These are phyloP conservation scores for Barnettozyma sucrosica DNA, from an alignment of 805 yeast species.

Conservation along the genomic window DNA sequence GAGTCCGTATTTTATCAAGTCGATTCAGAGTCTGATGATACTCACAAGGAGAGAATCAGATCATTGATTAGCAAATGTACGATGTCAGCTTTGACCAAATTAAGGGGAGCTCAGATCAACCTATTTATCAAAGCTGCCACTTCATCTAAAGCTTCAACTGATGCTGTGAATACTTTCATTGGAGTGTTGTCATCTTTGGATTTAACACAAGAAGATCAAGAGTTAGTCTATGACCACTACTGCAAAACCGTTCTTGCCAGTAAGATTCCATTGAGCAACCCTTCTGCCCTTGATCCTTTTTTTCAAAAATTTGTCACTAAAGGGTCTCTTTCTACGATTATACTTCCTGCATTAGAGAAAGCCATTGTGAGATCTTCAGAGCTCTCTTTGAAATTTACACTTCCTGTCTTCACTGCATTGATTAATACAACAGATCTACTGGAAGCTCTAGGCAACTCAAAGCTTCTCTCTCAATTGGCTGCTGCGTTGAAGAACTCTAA, in stretches of 20 bases:
- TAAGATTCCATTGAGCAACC: slow-evolving; percentile 37
- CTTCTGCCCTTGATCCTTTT: slow-evolving; percentile 39
- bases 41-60: slow-evolving; percentile 37
- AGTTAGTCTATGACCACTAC: slow-evolving; percentile 24
- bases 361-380: slow-evolving; percentile 78
- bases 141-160: slow-evolving; percentile 26
- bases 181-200: slow-evolving; percentile 30
- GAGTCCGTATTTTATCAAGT: slow-evolving; percentile 15
- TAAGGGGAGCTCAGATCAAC: slow-evolving; percentile 20
- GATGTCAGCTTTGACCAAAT: slow-evolving; percentile 17
- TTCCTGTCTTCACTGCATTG: slow-evolving; percentile 37
- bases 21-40: slow-evolving; percentile 25
- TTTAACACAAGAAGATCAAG: slow-evolving; percentile 19
- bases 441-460: slow-evolving; percentile 35
- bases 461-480: slow-evolving; percentile 45
- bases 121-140: slow-evolving; percentile 11
- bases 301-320: slow-evolving; percentile 37
- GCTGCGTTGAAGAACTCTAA: slow-evolving; percentile 66
- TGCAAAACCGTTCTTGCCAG: slow-evolving; percentile 39
- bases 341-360: slow-evolving; percentile 65
- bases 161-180: slow-evolving; percentile 31
- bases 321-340: slow-evolving; percentile 30
- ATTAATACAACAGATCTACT: slow-evolving; percentile 37
- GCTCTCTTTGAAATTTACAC: slow-evolving; percentile 51
- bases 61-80: slow-evolving; percentile 29